phyloP scores from a whole-genome alignment of 352 stramenopile genomes.

The Pythium sukuiense region DNA sequence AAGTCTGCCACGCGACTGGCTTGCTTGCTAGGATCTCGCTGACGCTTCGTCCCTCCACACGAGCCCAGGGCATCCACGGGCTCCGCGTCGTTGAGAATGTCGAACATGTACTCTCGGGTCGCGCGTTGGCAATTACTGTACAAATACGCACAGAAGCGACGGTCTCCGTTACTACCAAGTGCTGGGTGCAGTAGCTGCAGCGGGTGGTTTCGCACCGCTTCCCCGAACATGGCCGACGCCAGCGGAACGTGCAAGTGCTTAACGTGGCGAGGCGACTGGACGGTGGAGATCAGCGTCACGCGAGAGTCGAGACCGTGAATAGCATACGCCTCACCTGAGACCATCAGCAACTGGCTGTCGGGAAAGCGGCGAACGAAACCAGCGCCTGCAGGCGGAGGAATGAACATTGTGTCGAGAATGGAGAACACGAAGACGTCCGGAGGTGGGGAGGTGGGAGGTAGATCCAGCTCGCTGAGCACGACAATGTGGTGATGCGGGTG shows the following conservation, averaged over 20 bases:
- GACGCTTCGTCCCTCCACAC: slow-evolving; percentile 32
- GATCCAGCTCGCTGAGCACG: slow-evolving; percentile 27
- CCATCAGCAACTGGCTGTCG: slow-evolving; percentile 7
- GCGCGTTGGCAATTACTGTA: slow-evolving; percentile 43
- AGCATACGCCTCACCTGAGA: slow-evolving; percentile 9
- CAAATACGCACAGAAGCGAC: slow-evolving; percentile 51
- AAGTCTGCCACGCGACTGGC: not conserved
- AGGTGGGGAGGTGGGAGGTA: not conserved
- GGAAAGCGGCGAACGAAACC: slow-evolving; percentile 9
- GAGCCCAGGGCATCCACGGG: slow-evolving; percentile 45
- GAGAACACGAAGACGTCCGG: slow-evolving; percentile 37
- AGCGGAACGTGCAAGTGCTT: slow-evolving; percentile 23
- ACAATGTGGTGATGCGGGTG: slow-evolving; percentile 29
- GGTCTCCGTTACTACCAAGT: not conserved
- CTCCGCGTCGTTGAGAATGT: slow-evolving; percentile 40
- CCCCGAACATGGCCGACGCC: slow-evolving; percentile 41
- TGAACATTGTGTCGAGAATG: too few relatives aligned
- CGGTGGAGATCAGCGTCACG: slow-evolving; percentile 12
- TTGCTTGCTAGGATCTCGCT: not conserved
- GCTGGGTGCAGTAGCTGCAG: slow-evolving; percentile 25
- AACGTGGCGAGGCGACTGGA: not conserved
- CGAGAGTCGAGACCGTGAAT: not conserved
- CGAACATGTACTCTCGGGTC: slow-evolving; percentile 52
- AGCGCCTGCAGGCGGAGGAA: not conserved
- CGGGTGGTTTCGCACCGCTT: slow-evolving; percentile 32